A percentile compares a stretch with the other conserved stretches of the same genome.
phyloP scores from a whole-genome alignment of 768 basidiomycete species.

The Lentinula boryana region DNA sequence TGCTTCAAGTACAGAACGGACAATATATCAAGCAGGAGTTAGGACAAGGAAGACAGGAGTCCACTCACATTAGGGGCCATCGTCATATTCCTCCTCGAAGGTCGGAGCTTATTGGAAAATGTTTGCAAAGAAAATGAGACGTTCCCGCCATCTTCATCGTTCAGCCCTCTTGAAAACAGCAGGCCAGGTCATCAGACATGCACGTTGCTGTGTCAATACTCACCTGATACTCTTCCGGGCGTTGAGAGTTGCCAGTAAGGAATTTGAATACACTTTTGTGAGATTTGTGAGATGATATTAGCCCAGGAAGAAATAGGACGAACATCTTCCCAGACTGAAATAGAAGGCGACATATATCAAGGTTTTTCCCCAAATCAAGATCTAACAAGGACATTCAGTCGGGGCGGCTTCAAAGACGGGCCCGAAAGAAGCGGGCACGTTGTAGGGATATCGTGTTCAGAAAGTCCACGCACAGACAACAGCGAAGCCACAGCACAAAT shows the following conservation, averaged over 20 bases:
- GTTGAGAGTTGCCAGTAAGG: slow-evolving; percentile 48
- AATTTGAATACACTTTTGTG: slow-evolving; percentile 45
- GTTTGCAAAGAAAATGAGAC: slow-evolving; percentile 41
- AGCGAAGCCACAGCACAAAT: slow-evolving; percentile 38
- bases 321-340: slow-evolving; percentile 47
- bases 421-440: not conserved
- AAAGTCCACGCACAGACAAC: slow-evolving; percentile 24
- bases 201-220: not conserved
- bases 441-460: not conserved
- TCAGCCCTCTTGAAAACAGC: slow-evolving; percentile 31
- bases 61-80: slow-evolving; percentile 21
- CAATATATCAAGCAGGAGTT: too few species aligned
- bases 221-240: slow-evolving; percentile 24
- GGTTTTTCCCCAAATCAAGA: slow-evolving; percentile 39
- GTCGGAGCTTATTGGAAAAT: slow-evolving; percentile 25
- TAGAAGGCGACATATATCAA: slow-evolving; percentile 56
- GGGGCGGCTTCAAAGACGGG: not conserved
- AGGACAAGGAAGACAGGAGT: not conserved
- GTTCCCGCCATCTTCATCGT: slow-evolving; percentile 36
- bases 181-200: slow-evolving; percentile 14
- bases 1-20: slow-evolving; percentile 18
- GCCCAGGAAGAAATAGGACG: slow-evolving; percentile 11
- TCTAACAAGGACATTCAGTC: slow-evolving; percentile 23
- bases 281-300: not conserved
- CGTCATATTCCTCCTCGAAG: slow-evolving; percentile 20